Conservation (phyloP, 1,284 basidiomycete species). For the Tilletia indica region DNA sequence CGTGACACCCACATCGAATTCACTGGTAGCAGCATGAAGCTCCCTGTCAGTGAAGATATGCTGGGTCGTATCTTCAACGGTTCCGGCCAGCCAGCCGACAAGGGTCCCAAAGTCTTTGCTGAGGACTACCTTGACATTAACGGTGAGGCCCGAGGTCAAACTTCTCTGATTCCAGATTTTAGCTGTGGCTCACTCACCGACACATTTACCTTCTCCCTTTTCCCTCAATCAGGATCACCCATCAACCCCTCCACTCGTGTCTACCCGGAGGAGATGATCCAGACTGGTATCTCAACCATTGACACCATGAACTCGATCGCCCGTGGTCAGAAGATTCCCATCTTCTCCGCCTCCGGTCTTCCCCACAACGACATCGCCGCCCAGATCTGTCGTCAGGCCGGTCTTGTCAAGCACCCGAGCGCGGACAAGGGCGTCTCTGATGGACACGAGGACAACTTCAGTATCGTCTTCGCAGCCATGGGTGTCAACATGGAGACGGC, state of each 20-base stretch:
- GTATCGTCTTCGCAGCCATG: slow-evolving; percentile 99
- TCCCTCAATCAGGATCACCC: slow-evolving; percentile 71
- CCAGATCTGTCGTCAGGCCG: slow-evolving; percentile 98
- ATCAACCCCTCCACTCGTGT: slow-evolving; percentile 99
- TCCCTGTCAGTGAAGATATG: slow-evolving; percentile 99
- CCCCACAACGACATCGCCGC: slow-evolving; percentile 99
- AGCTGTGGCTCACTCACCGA: background rate
- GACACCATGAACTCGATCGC: slow-evolving; percentile 81
- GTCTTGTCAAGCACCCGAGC: slow-evolving; percentile 73
- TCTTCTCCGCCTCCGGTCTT: slow-evolving; percentile 97
- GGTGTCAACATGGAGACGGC: slow-evolving; percentile 99
- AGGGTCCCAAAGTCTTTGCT: slow-evolving; percentile 97
- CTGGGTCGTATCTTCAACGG: slow-evolving; percentile 99
- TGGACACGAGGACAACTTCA: slow-evolving; percentile 99
- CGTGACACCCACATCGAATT: slow-evolving; percentile 97
- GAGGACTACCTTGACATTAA: slow-evolving; percentile 99
- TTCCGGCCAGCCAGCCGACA: slow-evolving; percentile 94
- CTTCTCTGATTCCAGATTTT: background rate
- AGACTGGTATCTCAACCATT: slow-evolving; percentile 93
- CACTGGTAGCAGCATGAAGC: slow-evolving; percentile 96
- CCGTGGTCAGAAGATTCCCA: slow-evolving; percentile 99
- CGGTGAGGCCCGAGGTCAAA: slow-evolving; percentile 62
- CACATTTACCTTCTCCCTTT: background rate
- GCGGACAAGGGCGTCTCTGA: slow-evolving; percentile 75
- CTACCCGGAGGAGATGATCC: slow-evolving; percentile 99